Evolutionary conservation across 1,139 yeast genomes (phyloP).

Genomic region (Chernovozyma sophiae-reginae): DNA sequence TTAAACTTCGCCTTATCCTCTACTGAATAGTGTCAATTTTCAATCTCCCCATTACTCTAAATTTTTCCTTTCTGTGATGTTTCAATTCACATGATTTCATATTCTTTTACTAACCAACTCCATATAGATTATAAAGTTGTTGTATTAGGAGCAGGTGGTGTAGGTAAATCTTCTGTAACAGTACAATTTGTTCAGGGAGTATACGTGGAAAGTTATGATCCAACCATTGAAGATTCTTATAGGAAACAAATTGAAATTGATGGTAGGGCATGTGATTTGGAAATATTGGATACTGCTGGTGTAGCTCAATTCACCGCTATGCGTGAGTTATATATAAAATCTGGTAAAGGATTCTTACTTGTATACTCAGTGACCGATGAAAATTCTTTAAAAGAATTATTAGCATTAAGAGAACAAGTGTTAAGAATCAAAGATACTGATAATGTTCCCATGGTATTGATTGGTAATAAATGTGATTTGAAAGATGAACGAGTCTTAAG

Average conservation of each 20-base stretch:
- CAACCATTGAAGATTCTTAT: slow-evolving; percentile 67
- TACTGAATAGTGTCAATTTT: no score
- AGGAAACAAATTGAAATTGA: slow-evolving; percentile 89
- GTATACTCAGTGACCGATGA: slow-evolving; percentile 91
- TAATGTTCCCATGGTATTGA: slow-evolving; percentile 78
- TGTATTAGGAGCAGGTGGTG: slow-evolving; percentile 52
- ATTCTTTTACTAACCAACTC: no score
- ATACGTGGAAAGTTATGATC: slow-evolving; percentile 49
- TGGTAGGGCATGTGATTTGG: slow-evolving; percentile 86
- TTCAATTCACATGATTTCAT: no score
- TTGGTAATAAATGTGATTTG: slow-evolving; percentile 86
- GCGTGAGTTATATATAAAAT: slow-evolving; percentile 73
- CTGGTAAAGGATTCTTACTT: slow-evolving; percentile 79
- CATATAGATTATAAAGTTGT: slow-evolving; percentile 41
- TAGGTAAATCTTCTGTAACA: slow-evolving; percentile 49
- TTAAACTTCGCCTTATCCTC: no score
- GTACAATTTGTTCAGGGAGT: slow-evolving; percentile 52
- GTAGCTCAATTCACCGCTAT: slow-evolving; percentile 53
- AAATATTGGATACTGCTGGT: slow-evolving; percentile 50
- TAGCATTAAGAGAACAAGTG: slow-evolving; percentile 84
- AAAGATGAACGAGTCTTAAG: slow-evolving; percentile 70
- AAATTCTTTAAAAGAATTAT: slow-evolving; percentile 74
- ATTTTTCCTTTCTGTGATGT: no score
- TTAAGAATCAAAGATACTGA: slow-evolving; percentile 79
- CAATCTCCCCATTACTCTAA: no score